Evolutionary conservation across 768 basidiomycete genomes (phyloP).

Genomic region (Tremella mesenterica): DNA sequence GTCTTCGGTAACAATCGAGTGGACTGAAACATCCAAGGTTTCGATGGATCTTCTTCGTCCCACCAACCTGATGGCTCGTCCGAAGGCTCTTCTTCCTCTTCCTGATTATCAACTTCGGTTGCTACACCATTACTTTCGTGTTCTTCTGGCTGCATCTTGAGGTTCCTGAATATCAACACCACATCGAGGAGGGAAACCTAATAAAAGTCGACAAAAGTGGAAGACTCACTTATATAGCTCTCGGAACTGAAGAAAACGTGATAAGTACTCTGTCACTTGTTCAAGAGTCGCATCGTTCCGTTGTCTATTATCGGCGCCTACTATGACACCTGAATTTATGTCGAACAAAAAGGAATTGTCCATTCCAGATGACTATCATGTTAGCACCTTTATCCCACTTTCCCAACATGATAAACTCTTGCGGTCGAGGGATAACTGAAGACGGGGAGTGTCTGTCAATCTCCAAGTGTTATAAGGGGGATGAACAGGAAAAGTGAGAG

Average conservation of each 20-base stretch:
- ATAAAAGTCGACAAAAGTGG: not conserved
- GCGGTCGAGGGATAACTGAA: no score
- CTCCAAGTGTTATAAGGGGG: no score
- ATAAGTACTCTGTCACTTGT: conserved; percentile 77
- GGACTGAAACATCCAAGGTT: conserved; percentile 35
- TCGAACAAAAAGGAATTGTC: conserved; percentile 93
- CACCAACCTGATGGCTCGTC: conserved; percentile 31
- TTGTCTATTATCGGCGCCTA: conserved; percentile 71
- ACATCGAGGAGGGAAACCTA: not conserved
- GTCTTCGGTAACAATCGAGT: conserved; percentile 36
- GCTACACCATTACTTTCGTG: not conserved
- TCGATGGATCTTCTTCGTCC: conserved; percentile 36
- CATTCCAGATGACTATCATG: conserved; percentile 85
- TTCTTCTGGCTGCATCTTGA: no score
- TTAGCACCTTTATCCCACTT: no score
- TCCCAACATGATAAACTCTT: no score
- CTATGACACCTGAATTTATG: conserved; percentile 67
- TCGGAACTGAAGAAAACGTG: conserved; percentile 76
- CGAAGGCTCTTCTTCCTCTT: conserved; percentile 7
- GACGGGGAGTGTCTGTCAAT: no score
- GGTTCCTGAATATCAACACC: not conserved
- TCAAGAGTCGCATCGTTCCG: conserved; percentile 64
- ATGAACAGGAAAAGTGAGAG: no score
- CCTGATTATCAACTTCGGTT: conserved; percentile 9
- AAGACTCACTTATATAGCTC: conserved; percentile 67